Conservation (phyloP, 257 asterid species). For the Thymus quinquecostatus region DNA sequence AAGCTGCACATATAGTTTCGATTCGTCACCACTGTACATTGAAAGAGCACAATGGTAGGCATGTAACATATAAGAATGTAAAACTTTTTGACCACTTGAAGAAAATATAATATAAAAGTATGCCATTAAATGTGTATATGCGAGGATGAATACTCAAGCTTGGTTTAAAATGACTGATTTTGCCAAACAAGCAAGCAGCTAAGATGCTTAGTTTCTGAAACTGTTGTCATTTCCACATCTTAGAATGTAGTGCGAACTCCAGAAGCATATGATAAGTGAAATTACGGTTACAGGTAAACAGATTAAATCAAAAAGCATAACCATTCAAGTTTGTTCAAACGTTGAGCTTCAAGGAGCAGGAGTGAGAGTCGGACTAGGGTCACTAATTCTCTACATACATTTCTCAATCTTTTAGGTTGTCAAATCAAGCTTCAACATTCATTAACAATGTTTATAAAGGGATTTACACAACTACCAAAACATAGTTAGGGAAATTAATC, state of each 20-base stretch:
- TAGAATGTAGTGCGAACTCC: background rate
- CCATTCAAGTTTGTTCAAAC: background rate
- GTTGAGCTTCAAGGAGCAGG: conserved; percentile 1
- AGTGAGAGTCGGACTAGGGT: background rate
- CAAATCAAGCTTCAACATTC: background rate
- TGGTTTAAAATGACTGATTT: background rate
- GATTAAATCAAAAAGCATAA: background rate
- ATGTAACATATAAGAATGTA: conserved; percentile 8
- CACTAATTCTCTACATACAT: background rate
- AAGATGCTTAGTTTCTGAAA: background rate
- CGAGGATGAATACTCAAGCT: conserved; percentile 6
- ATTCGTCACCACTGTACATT: background rate
- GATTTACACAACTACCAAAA: background rate
- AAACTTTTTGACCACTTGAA: background rate
- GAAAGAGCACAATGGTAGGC: conserved; percentile 10
- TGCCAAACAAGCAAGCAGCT: background rate
- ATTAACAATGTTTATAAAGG: background rate
- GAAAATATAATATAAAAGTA: background rate
- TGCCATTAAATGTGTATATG: background rate
- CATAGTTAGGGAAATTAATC: background rate
- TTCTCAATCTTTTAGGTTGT: background rate
- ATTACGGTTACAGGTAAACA: background rate
- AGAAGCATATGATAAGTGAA: conserved; percentile 2
- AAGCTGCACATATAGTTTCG: conserved; percentile 53
- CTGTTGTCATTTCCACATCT: no score